Base-by-base conservation (phyloP, 2,329 filamentous ascomycete genomes). In the Exophiala sp. region DNA sequence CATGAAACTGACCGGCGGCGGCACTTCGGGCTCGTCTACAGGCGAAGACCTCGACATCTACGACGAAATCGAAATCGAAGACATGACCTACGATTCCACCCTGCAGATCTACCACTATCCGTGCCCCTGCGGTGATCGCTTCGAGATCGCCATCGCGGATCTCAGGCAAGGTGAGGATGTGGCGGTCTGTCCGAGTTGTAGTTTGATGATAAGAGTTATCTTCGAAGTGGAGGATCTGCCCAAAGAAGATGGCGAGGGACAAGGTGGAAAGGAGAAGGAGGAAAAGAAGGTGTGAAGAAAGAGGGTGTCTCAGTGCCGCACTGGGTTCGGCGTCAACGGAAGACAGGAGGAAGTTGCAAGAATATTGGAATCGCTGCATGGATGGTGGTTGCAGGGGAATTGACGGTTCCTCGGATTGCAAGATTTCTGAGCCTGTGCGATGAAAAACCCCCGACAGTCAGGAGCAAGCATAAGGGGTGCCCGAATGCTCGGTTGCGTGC, bases 51-150 rank as follows among this genome's bases (percentile, higher is more conserved):
- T 85, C 50, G 82, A 85, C 60, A 87, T 95, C 67, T 97, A 96
- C 75, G 91, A 97, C 65, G 91, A 96, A 70, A 91, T 97, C 70
- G 91, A 97, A 68, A 96, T 97, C 73, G 91, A 97, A 69, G 93
- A 98, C 71, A 95, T 96, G 89, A 93, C 86, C 63, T 96, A 81
- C 68, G 89, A 96, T 69, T 73, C 82, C 40, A 76, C 77, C 2
- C 78, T 89, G 34, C 85, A 95, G 68, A 84, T 95, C 61, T 98
- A 95, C 73, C 86, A 91, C 71, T 95, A 95, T 68, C 93, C 93
- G 11, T 98, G 93, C 68, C 93, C 93, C 1, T 98, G 93, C 70
- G 93, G 93, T 73, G 93, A 98, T 72, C 81, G 87, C 53, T 98
- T 98, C 73, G 87, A 96, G 73, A 96, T 93, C 64, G 80, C 79